phyloP scores from a whole-genome alignment of 2,329 filamentous ascomycete genomes.

The Pseudocercospora macadamiae region DNA sequence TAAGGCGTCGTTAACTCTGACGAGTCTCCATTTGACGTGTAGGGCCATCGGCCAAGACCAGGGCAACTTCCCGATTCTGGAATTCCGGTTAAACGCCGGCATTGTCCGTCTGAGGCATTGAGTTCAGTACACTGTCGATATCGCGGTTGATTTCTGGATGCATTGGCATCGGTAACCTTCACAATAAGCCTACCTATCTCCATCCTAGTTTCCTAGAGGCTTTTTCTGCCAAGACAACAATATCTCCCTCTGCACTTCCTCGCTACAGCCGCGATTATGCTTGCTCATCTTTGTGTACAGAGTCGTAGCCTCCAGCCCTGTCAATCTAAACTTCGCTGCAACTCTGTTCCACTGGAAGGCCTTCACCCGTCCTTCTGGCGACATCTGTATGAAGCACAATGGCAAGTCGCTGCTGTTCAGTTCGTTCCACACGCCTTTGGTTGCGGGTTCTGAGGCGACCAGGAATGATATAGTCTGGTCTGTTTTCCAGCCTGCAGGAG shows the following conservation, averaged over 20 bases:
- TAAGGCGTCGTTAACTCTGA: not conserved
- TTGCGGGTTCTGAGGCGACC: slow-evolving; percentile 69
- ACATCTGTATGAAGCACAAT: slow-evolving; percentile 71
- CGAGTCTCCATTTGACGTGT: not conserved
- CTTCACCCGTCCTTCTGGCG: slow-evolving; percentile 58
- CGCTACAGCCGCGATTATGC: no score
- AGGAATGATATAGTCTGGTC: slow-evolving; percentile 70
- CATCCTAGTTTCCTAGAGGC: not conserved
- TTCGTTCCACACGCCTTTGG: slow-evolving; percentile 75
- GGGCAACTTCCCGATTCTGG: not conserved
- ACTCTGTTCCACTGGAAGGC: slow-evolving; percentile 75
- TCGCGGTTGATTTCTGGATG: no score
- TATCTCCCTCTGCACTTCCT: not conserved
- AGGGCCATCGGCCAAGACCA: not conserved
- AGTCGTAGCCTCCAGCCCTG: slow-evolving; percentile 46
- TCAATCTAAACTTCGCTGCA: slow-evolving; percentile 65
- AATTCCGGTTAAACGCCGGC: not conserved
- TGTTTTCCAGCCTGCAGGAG: slow-evolving; percentile 72
- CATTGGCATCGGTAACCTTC: no score
- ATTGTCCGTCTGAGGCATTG: no score
- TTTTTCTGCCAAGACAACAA: not conserved
- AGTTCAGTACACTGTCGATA: no score
- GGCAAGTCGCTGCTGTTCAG: slow-evolving; percentile 69
- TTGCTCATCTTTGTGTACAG: not conserved
- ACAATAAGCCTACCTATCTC: no score